Evolutionary conservation across 2,329 filamentous ascomycete genomes (phyloP).

Genomic region (Claviceps humidiphila): DNA sequence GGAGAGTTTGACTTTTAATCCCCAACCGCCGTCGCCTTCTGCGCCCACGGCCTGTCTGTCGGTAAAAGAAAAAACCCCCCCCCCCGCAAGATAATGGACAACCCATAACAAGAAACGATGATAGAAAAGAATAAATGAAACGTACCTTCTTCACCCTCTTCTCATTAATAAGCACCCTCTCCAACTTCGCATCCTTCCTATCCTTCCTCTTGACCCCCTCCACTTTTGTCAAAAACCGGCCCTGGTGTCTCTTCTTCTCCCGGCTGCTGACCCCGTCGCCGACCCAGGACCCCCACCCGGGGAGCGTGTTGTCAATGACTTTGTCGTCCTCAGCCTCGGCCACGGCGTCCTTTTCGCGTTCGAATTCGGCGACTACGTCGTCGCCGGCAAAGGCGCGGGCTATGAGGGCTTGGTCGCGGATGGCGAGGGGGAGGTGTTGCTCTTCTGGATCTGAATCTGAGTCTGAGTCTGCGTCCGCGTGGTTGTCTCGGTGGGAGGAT

Average conservation of each 20-base stretch:
- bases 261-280: slow-evolving; percentile 68
- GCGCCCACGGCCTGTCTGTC: neutral
- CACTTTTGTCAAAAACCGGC: slow-evolving; percentile 49
- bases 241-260: slow-evolving; percentile 50
- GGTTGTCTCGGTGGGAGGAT: neutral
- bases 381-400: slow-evolving; percentile 80
- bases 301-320: slow-evolving; percentile 69
- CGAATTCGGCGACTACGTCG: slow-evolving; percentile 71
- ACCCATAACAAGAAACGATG: neutral
- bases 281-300: slow-evolving; percentile 88
- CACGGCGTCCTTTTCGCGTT: slow-evolving; percentile 60
- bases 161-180: slow-evolving; percentile 84
- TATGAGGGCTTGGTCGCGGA: slow-evolving; percentile 55
- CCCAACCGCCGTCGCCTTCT: no score
- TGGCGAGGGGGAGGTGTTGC: slow-evolving; percentile 40
- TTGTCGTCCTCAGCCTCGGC: slow-evolving; percentile 71
- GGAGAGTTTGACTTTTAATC: no score
- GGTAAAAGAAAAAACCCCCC: neutral
- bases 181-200: slow-evolving; percentile 69
- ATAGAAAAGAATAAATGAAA: neutral
- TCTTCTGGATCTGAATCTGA: slow-evolving; percentile 34
- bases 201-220: slow-evolving; percentile 64
- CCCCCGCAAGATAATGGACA: neutral
- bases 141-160: slow-evolving; percentile 74
- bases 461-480: slow-evolving; percentile 11